Base-by-base conservation (phyloP, 805 yeast genomes). In the Lipomyces spencermartinsiae region DNA sequence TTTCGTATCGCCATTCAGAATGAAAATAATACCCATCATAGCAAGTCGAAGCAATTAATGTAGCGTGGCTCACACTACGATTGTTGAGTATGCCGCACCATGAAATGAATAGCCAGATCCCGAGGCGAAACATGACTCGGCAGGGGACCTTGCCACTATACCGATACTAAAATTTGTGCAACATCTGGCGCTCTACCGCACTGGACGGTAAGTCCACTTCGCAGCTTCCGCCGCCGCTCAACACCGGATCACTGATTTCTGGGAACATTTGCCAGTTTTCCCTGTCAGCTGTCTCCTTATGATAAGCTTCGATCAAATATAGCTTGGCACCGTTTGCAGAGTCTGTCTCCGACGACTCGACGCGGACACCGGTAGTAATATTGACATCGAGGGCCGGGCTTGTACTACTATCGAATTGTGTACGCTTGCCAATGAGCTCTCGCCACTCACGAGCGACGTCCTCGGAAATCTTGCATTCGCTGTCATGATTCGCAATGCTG, bases 401-500 rank as follows among this genome's bases (percentile, higher is more conserved):
- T 10, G n/a, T 49, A 16, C 22, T 49, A 53, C 12, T 25, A 16
- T 31, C 56, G 12, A 25, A 22, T 4, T 25, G 7, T 14, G 1
- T 22, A 9, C 19, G 56, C 22, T 25, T 5, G 34, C 56, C 33
- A 25, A 53, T 16, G 34, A 53, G 56, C 34, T 53, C 56, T 12
- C 56, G 56, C 56, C 56, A 53, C 34, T 53, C 56, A 14, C 34
- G 56, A 8, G n/a, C 31, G 22, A 53, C n/a, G 22, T 53, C 56
- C 16, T 53, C 34, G 29, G 29, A 25, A 31, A 53, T 31, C 12
- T 53, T 53, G 29, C 19, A 7, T 22, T 53, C 56, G 34, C 34
- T 9, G n/a, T 25, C n/a, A 25, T 25, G 12, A 25, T 53, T 31
- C 33, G 16, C 22, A 7, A 53, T 53, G 56, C 56, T 53, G 34